A percentile compares a stretch with the other conserved stretches of the same genome.
phyloP scores from a whole-genome alignment of 805 yeast species.

The Cyberlindnera bimundalis region DNA sequence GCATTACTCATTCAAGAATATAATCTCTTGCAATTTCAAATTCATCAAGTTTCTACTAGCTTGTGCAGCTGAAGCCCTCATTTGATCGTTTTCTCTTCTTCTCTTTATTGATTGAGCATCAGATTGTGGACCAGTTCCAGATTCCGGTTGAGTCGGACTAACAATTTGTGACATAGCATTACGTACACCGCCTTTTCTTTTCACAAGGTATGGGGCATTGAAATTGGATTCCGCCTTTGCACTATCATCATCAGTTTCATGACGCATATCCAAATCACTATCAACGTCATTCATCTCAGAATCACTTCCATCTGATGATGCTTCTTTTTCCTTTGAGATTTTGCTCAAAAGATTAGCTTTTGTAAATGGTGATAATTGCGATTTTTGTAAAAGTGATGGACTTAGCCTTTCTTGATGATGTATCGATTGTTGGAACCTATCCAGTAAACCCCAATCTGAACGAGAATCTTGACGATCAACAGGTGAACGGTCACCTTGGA shows the following conservation, averaged over 20 bases:
- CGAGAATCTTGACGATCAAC: slow-evolving; percentile 1
- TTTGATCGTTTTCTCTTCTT: slow-evolving; percentile 7
- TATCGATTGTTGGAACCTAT: slow-evolving; percentile 1
- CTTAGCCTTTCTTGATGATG: slow-evolving; percentile 3
- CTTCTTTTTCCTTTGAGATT: slow-evolving; percentile 13
- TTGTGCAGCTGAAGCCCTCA: slow-evolving; percentile 20
- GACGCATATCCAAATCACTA: slow-evolving; percentile 20
- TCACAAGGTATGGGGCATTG: neutral
- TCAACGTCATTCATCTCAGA: slow-evolving; percentile 29
- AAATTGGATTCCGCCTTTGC: neutral
- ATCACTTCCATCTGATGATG: slow-evolving; percentile 26
- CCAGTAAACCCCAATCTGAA: slow-evolving; percentile 1
- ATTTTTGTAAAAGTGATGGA: slow-evolving; percentile 5
- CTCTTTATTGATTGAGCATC: slow-evolving; percentile 7
- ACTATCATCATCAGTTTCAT: slow-evolving; percentile 11
- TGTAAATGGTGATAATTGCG: slow-evolving; percentile 24
- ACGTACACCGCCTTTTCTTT: neutral
- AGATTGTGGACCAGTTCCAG: neutral
- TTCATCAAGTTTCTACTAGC: slow-evolving; percentile 25
- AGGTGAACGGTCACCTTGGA: neutral
- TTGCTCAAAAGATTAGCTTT: slow-evolving; percentile 22
- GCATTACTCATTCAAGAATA: slow-evolving; percentile 25
- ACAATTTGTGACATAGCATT: neutral
- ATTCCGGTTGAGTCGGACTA: slow-evolving; percentile 7
- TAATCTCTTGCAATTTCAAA: slow-evolving; percentile 26